These are phyloP conservation scores for Chytriomyces sp. DNA, from an alignment of 192 early-diverging fungal species.

Conservation along the genomic window DNA sequence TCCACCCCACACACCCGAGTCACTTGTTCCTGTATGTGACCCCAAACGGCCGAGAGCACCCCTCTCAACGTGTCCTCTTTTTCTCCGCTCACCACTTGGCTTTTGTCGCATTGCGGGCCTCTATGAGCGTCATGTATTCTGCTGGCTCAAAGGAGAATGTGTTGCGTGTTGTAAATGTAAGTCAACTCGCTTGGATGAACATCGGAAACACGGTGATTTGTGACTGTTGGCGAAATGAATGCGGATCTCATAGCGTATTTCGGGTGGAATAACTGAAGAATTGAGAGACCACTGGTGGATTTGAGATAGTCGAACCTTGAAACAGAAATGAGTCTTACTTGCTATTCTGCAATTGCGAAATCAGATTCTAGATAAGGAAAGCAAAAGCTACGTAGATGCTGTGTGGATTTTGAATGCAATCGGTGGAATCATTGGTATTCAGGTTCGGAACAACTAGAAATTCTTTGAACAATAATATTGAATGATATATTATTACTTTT, in stretches of 20 bases:
- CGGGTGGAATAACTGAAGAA: no score
- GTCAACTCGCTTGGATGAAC: neutral
- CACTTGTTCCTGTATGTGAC: conserved; percentile 22
- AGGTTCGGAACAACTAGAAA: neutral
- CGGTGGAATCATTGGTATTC: conserved; percentile 18
- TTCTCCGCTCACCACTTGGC: conserved; percentile 15
- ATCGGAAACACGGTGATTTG: no score
- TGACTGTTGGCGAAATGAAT: neutral
- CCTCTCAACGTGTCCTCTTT: neutral
- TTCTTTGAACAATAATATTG: no score
- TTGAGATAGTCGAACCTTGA: no score
- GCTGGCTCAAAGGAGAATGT: conserved; percentile 2
- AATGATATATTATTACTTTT: neutral
- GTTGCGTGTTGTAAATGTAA: neutral
- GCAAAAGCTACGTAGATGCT: neutral
- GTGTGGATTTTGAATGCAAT: conserved; percentile 17
- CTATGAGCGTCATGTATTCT: neutral
- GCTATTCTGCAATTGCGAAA: neutral
- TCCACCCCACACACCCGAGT: conserved; percentile 2
- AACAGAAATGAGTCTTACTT: neutral
- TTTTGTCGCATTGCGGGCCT: conserved; percentile 1
- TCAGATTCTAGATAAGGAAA: neutral
- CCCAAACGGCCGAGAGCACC: conserved; percentile 1
- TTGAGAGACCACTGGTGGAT: no score
- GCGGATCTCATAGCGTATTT: no score